Base-by-base conservation (phyloP, 768 basidiomycete species). In the Xerocomellus chrysenteron region DNA sequence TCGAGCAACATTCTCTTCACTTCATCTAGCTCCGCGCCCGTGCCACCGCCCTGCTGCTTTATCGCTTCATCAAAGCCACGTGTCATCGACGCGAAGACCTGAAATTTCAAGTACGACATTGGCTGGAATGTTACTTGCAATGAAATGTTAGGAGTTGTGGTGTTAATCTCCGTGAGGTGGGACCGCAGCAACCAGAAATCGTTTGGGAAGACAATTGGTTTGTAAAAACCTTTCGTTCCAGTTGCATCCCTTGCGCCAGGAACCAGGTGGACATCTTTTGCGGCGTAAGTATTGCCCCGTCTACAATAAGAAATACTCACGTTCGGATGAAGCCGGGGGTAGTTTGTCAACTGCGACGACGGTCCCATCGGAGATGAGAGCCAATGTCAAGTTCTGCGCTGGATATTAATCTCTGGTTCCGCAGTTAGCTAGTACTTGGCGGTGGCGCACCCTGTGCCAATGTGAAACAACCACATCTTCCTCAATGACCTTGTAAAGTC, bases 161-260 rank as follows among this genome's bases (percentile, higher is more conserved):
- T 71, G 70, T 98, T 98, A 70, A 98, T 81, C 64, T 94, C 90
- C 54, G 83, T 70, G 63, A 92, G 87, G 57, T 94, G 88, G 41
- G 88, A 87, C 39, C 86, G 84, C 32, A 93, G 80, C 59, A 89
- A 83, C 94, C 96, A 98, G 74, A 98, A 98, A 67, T 97, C 94
- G 68, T 98, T 98, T 14, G 92, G 84, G 73, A 89, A 98, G 37
- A 98, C 68, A 56, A 95, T 86, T 10, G 96, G 96, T 65, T 85
- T 89, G 80, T 95, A 94, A 59, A 79, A 83, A 4, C 84, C 89
- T 57, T 79, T 80, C 3, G 78, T 80, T 5, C 87, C 87, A 24
- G 83, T 82, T 37, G 80, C 73, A 59, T 92, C 89, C 37, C 88
- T 83, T 53, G 77, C 65, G 26, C 74, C 78, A 5, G 82, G 78